Evolutionary conservation across 1,284 basidiomycete genomes (phyloP), one percentile per base, ranked within the genome.

Genomic region (Amylostereum areolatum): DNA sequence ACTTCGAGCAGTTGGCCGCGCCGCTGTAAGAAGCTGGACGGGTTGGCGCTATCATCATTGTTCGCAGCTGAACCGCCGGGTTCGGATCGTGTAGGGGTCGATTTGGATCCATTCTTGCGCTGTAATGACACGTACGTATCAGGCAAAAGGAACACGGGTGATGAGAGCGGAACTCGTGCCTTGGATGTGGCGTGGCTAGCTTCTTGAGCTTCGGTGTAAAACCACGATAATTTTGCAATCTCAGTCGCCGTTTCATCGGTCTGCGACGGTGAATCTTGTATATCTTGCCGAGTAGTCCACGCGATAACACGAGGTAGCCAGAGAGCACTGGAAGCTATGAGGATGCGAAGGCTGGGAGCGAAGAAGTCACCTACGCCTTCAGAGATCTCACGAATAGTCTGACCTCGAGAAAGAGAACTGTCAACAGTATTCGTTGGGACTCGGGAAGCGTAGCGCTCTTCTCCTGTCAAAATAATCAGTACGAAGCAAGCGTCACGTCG

Each of bases 321-420:
- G 2, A 71, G 48, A 3, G 78, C 74, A 43, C 84, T 86, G 50
- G 6, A 50, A 28, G 2, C 24, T 30, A 30, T 29, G 25, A 24
- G 33, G 48, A 49, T 48, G 43, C 5, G 44, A 48, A 31, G 46
- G n/a, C 30, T 44, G 32, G 33, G 28, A 10, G 10, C 18, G 37
- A 11, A 35, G 28, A 39, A 40, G 29, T 29, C n/a, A 69, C 79
- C 40, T 62, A 86, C 84, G 72, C 59, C 62, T 81, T 85, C 30
- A 83, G 59, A 0, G 82, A 83, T 41, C 77, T 70, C 0, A 78
- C 80, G 5, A 82, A 56, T 4, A 85, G 63, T 48, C 85, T 68
- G 33, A 84, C 76, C 57, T 85, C 81, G 1, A 77, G 68, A 48
- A 88, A 77, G 4, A 89, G 63, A 18, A 75, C 66, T 46, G 73